Evolutionary conservation across 2,329 filamentous ascomycete genomes (phyloP).

Genomic region (Cladophialophora psammophila): DNA sequence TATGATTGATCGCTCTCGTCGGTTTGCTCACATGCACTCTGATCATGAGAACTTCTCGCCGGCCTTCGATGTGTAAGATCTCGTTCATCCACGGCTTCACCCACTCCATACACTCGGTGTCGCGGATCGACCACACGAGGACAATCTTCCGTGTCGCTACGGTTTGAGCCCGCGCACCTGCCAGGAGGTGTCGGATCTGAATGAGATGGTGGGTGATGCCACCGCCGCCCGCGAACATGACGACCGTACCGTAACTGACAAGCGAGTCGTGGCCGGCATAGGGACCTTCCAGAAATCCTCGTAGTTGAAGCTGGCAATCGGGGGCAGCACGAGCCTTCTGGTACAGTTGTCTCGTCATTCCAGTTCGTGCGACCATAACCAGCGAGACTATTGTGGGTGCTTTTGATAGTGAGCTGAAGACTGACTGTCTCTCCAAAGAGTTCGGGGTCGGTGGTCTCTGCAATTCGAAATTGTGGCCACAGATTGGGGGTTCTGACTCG

Average conservation of each 20-base stretch:
- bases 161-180: conserved; percentile 59
- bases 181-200: conserved; percentile 66
- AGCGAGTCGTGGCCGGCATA: conserved; percentile 67
- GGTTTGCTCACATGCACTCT: conserved; percentile 70
- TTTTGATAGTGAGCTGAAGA: conserved; percentile 26
- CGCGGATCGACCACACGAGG: conserved; percentile 69
- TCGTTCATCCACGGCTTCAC: conserved; percentile 71
- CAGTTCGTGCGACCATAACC: conserved; percentile 67
- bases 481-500: conserved; percentile 38
- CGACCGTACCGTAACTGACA: conserved; percentile 68
- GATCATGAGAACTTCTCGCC: conserved; percentile 66
- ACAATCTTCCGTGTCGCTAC: conserved; percentile 66
- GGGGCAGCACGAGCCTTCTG: conserved; percentile 57
- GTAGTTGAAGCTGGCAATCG: conserved; percentile 58
- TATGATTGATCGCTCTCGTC: conserved; percentile 61
- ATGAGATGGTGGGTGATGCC: conserved; percentile 72
- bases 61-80: conserved; percentile 65
- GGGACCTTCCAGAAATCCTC: conserved; percentile 68
- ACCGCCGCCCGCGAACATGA: conserved; percentile 71
- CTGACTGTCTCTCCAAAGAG: conserved; percentile 35
- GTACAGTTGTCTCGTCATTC: conserved; percentile 68
- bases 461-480: conserved; percentile 24
- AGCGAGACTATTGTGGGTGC: conserved; percentile 59
- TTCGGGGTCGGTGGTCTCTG: conserved; percentile 29
- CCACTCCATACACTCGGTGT: conserved; percentile 68